Evolutionary conservation across 352 stramenopile species (phyloP), one percentile per base, ranked within the genome.

Genomic region (Globisporangium parvum): DNA sequence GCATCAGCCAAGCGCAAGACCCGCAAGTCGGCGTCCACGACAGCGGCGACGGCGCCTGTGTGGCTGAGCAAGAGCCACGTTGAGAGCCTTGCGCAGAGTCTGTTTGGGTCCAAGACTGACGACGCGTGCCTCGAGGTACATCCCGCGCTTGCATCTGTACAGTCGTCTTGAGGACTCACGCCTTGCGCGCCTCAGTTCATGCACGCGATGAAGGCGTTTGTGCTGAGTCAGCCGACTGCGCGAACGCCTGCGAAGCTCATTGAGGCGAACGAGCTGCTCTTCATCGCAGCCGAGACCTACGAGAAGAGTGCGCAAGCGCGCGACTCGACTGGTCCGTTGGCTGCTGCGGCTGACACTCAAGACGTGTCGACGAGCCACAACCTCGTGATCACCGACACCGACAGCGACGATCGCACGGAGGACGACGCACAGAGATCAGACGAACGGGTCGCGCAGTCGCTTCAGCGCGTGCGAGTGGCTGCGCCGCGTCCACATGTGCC

Each of bases 21-120:
- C 21, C 23, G 62, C 15, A 60, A 71, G 48, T 57, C 54, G 42
- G 52, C 53, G 9, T 51, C 56, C 12, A 62, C 28, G 10, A 11
- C 48, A 3, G 15, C 2, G 12, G 18, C 59, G 12, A 53, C 49
- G 3, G 41, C 41, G 2, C 44, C 53, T 0, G 37, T 69, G 14
- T 88, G 80, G 77, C 58, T 91, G 18, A 83, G 72, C 6, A 81
- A 73, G 45, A 39, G 33, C 8, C 77, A 87, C 42, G 57, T 78
- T 12, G 70, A 85, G 46, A 59, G 48, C 2, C 55, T 84, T 2
- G 72, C 70, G 2, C 66, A 73, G 37, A 63, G 46, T 26, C 51
- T 81, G 15, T 89, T 87, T 44, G 69, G 75, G 1, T 62, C 74
- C 28, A 87, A 75, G 33, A 62, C 37, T 0, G 73, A 85, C 14